These are phyloP conservation scores for Chrysochromulina tobinii DNA, from an alignment of 78 protist genomes.

Conservation along the genomic window DNA sequence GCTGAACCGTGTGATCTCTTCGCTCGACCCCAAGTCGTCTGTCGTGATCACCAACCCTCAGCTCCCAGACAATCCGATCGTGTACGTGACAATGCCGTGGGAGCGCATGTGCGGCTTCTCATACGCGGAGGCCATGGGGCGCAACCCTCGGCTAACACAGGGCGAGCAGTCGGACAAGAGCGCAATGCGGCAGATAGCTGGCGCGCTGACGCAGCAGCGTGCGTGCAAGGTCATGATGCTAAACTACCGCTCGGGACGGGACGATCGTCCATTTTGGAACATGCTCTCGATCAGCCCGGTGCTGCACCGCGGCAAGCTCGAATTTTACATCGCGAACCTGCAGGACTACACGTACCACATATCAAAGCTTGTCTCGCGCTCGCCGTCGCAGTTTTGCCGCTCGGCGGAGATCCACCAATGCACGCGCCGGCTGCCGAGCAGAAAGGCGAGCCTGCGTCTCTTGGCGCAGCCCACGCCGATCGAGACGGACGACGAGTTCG, in stretches of 20 bases:
- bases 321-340: neutral
- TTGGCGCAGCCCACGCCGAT: neutral
- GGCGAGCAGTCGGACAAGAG: neutral
- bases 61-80: neutral
- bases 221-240: neutral
- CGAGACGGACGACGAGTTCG: neutral
- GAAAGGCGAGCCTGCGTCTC: neutral
- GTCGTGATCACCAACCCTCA: no score
- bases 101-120: slow-evolving; percentile 19
- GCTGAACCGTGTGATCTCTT: no score
- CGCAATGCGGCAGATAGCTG: neutral
- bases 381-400: neutral
- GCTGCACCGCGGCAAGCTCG: neutral
- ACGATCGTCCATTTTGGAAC: neutral
- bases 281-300: neutral
- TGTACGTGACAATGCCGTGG: neutral
- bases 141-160: neutral
- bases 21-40: no score
- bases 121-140: neutral
- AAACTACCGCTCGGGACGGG: neutral
- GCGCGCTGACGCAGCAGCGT: neutral
- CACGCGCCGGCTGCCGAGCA: neutral
- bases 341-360: slow-evolving; percentile 9
- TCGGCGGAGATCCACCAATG: neutral
- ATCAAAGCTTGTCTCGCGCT: neutral